These are phyloP conservation scores for Osmanthus fragrans DNA, from an alignment of 257 asterid species.

Conservation along the genomic window DNA sequence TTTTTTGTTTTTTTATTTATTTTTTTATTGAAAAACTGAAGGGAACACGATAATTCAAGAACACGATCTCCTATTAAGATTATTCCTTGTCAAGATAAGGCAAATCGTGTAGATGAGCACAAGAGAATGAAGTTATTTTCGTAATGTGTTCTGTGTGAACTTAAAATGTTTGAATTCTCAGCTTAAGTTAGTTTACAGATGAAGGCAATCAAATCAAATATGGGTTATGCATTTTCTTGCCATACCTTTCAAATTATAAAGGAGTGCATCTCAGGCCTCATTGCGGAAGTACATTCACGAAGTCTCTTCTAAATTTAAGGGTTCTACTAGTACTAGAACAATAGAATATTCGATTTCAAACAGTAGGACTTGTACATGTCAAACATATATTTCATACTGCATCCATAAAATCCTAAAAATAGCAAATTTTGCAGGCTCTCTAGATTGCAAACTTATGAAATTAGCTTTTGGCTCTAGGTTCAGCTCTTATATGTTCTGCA, in stretches of 20 bases:
- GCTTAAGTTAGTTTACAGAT: background rate
- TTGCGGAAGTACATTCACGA: background rate
- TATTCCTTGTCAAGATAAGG: no score
- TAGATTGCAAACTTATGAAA: background rate
- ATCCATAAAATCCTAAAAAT: background rate
- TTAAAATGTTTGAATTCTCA: no score
- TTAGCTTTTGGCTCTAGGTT: background rate
- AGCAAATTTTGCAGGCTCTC: background rate
- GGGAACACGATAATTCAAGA: no score
- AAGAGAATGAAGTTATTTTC: no score
- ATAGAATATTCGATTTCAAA: background rate
- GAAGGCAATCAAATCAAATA: no score
- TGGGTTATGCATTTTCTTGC: background rate
- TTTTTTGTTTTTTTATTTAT: no score
- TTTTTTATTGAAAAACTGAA: no score
- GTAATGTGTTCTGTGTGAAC: no score
- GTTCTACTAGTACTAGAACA: background rate
- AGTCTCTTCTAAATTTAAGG: background rate
- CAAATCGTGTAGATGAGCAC: no score
- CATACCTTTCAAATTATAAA: background rate
- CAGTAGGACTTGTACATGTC: background rate
- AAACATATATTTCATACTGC: background rate
- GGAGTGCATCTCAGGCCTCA: background rate
- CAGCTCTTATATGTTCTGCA: background rate
- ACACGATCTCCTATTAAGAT: no score